phyloP scores from a whole-genome alignment of 768 basidiomycete species.

The Trametes gibbosa region DNA sequence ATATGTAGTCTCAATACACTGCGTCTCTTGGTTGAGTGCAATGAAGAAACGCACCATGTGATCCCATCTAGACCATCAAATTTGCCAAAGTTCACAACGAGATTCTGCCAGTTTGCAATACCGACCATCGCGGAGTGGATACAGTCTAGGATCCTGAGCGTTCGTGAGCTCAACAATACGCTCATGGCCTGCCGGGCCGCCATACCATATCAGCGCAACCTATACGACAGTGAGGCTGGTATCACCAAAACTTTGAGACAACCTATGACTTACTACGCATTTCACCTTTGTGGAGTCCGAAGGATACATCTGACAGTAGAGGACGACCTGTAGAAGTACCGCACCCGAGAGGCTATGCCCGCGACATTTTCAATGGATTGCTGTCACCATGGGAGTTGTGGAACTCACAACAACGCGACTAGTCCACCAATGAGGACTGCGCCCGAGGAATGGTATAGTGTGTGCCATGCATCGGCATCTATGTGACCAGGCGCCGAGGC shows the following conservation, averaged over 20 bases:
- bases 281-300: neutral
- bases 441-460: neutral
- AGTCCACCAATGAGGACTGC: constrained; percentile 14
- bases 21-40: neutral
- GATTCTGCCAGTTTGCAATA: constrained; percentile 23
- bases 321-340: constrained; percentile 14
- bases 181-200: neutral
- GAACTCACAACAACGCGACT: constrained; percentile 10
- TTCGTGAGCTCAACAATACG: no score
- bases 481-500: neutral
- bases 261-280: constrained; percentile 1
- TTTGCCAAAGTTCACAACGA: constrained; percentile 22
- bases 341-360: constrained; percentile 14
- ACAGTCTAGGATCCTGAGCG: constrained; percentile 22
- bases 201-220: constrained; percentile 10
- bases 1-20: constrained; percentile 2
- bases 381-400: neutral
- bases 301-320: constrained; percentile 11
- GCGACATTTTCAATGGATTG: neutral
- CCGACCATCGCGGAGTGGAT: constrained; percentile 23
- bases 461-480: neutral
- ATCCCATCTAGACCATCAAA: constrained; percentile 22
- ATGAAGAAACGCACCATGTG: neutral
- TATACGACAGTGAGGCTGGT: neutral
- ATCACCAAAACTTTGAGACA: neutral